Percentiles rank a stretch among this genome's conserved stretches.
Evolutionary conservation across 352 stramenopile genomes (phyloP).

Genomic region (Phytophthora tentaculata): DNA sequence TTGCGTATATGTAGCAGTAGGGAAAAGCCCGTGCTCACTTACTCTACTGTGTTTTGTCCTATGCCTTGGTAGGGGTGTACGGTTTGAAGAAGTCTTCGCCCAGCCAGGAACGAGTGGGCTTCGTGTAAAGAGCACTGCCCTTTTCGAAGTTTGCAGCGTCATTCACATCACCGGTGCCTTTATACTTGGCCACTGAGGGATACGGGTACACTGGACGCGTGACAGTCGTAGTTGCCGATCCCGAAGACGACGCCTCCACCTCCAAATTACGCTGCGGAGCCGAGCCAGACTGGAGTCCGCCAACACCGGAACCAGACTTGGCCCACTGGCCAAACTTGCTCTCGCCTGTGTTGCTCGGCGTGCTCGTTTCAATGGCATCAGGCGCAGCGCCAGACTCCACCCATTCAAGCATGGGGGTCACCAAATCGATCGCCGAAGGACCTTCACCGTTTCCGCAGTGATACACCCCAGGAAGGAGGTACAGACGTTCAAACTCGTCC

Average conservation of each 20-base stretch:
- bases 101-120: constrained; percentile 34
- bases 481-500: constrained; percentile 50
- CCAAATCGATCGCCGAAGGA: constrained; percentile 45
- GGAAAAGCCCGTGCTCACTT: background rate
- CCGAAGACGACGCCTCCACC: constrained; percentile 22
- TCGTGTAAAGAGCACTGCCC: constrained; percentile 41
- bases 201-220: constrained; percentile 41
- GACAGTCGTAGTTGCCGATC: constrained; percentile 29
- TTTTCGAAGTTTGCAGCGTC: constrained; percentile 39
- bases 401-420: constrained; percentile 55
- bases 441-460: constrained; percentile 50
- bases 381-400: constrained; percentile 40
- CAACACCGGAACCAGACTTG: constrained; percentile 23
- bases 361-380: constrained; percentile 37
- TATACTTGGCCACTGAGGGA: constrained; percentile 38
- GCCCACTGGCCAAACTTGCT: constrained; percentile 41
- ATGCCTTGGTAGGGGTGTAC: constrained; percentile 30
- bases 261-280: constrained; percentile 17
- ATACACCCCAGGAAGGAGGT: constrained; percentile 54
- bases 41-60: constrained; percentile 1
- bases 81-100: constrained; percentile 36
- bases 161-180: constrained; percentile 33
- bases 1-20: background rate
- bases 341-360: constrained; percentile 18
- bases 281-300: constrained; percentile 11